A percentile compares a stretch with the other conserved stretches of the same genome.
Evolutionary conservation across 352 stramenopile species (phyloP).

Genomic region (Phytophthora niederhauseri): DNA sequence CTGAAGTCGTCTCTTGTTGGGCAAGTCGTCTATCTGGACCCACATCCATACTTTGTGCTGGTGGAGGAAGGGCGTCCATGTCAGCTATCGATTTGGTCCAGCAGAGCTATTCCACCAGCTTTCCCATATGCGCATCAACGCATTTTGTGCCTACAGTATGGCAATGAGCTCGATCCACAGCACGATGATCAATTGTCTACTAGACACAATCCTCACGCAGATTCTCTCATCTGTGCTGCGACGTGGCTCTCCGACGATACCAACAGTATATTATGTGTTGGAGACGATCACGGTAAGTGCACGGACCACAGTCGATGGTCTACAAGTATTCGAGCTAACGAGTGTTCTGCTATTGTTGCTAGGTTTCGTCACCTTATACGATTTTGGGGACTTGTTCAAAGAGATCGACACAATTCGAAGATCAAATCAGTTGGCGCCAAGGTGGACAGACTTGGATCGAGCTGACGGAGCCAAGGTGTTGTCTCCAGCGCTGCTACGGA

Average conservation of each 20-base stretch:
- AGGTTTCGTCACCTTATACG: slow-evolving; percentile 44
- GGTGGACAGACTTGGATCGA: neutral
- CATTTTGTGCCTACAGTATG: slow-evolving; percentile 21
- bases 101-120: slow-evolving; percentile 31
- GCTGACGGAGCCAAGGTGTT: no score
- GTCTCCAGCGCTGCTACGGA: slow-evolving; percentile 16
- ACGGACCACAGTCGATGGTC: neutral
- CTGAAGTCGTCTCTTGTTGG: slow-evolving; percentile 13
- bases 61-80: slow-evolving; percentile 35
- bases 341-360: neutral
- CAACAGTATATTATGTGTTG: slow-evolving; percentile 41
- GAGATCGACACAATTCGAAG: slow-evolving; percentile 7
- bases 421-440: neutral
- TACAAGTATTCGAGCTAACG: no score
- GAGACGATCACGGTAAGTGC: slow-evolving; percentile 44
- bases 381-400: slow-evolving; percentile 23
- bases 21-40: slow-evolving; percentile 42
- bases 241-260: slow-evolving; percentile 35
- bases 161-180: neutral
- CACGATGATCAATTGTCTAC: neutral
- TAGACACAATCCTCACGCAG: neutral
- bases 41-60: slow-evolving; percentile 50
- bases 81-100: slow-evolving; percentile 50
- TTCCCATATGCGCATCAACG: slow-evolving; percentile 27
- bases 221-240: slow-evolving; percentile 19